Evolutionary conservation across 2,329 filamentous ascomycete species (phyloP).

Genomic region (Paecilomyces formosus): DNA sequence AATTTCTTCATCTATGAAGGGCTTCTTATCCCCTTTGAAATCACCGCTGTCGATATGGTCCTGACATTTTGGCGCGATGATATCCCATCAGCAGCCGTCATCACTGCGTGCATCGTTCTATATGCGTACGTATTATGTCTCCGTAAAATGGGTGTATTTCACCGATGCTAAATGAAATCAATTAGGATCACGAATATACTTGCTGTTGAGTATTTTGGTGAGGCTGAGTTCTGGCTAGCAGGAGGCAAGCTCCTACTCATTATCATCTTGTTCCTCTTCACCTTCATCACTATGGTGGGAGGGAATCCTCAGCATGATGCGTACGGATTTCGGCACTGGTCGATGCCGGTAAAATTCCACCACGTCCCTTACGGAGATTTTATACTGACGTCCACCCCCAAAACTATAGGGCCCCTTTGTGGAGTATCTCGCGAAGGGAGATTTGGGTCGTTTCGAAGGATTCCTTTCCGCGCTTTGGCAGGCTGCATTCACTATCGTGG

Average conservation of each 20-base stretch:
- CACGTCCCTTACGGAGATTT: too few species aligned
- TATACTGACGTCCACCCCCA: too few species aligned
- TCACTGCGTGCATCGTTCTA: neutral
- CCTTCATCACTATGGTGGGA: constrained; percentile 73
- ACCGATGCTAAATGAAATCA: too few species aligned
- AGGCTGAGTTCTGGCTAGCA: constrained; percentile 65
- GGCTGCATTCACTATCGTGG: constrained; percentile 57
- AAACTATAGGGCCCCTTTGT: constrained; percentile 51
- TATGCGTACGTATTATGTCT: neutral
- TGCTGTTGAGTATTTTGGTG: constrained; percentile 63
- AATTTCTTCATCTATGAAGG: constrained; percentile 43
- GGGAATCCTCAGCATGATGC: constrained; percentile 64
- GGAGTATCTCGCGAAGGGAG: constrained; percentile 55
- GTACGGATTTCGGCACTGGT: constrained; percentile 63
- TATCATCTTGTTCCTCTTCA: constrained; percentile 62
- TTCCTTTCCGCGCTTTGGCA: constrained; percentile 66
- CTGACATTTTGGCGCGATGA: neutral
- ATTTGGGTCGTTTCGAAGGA: constrained; percentile 61
- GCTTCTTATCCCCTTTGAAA: constrained; percentile 34
- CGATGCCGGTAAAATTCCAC: constrained; percentile 11
- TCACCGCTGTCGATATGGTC: constrained; percentile 8
- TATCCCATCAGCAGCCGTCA: neutral
- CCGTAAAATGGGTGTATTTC: too few species aligned
- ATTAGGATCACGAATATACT: constrained; percentile 49
- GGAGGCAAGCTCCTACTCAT: constrained; percentile 63